phyloP scores from a whole-genome alignment of 345 rosid genomes.

The Gossypium herbaceum region DNA sequence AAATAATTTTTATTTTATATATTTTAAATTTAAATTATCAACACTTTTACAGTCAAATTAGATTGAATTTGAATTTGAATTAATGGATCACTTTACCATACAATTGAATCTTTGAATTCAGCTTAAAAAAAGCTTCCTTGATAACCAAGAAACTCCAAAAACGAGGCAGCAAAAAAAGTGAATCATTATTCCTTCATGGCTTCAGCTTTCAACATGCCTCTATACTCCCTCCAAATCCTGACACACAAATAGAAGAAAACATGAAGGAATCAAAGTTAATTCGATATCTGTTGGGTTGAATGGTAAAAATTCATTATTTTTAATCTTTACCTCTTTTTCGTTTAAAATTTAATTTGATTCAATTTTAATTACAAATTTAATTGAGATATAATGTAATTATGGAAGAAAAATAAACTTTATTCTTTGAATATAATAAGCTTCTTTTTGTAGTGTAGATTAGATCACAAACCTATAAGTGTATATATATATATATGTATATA shows the following conservation, averaged over 20 bases:
- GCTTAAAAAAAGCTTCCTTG: background rate
- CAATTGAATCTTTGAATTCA: constrained; percentile 14
- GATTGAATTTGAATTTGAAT: too few relatives aligned
- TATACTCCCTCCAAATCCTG: background rate
- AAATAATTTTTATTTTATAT: too few relatives aligned
- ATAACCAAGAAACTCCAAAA: background rate
- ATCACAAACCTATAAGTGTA: background rate
- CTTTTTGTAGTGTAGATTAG: constrained; percentile 20
- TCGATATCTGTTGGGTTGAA: too few relatives aligned
- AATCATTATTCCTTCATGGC: background rate
- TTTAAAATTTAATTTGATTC: too few relatives aligned
- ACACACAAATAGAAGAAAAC: background rate
- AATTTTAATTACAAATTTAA: too few relatives aligned
- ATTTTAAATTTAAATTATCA: too few relatives aligned
- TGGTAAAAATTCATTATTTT: too few relatives aligned
- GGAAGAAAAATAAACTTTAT: background rate
- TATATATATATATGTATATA: too few relatives aligned
- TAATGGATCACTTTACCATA: background rate
- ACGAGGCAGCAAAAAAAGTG: constrained; percentile 1
- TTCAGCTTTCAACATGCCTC: background rate
- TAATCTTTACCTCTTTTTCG: too few relatives aligned
- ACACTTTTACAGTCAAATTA: too few relatives aligned
- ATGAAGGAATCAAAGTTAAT: background rate
- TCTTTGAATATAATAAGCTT: constrained; percentile 14
- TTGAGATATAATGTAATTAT: too few relatives aligned